phyloP scores from a whole-genome alignment of 371 early-diverging fungal genomes.

The Actinomortierella wolfii region DNA sequence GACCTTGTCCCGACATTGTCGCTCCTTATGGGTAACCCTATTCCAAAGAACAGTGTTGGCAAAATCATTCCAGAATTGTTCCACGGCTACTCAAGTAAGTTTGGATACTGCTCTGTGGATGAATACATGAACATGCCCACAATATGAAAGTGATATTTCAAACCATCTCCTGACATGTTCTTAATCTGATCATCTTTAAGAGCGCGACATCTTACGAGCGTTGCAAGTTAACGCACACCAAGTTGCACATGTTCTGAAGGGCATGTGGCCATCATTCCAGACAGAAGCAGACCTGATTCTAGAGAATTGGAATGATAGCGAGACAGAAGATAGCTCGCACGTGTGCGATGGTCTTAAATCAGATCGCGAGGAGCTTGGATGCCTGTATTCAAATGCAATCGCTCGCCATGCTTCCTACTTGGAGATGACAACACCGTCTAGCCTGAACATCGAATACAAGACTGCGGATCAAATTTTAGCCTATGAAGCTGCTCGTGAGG shows the following conservation, averaged over 20 bases:
- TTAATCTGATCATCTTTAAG: constrained; percentile 30
- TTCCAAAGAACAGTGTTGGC: constrained; percentile 92
- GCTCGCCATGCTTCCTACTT: constrained; percentile 24
- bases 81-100: constrained; percentile 18
- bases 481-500: constrained; percentile 10
- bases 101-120: not conserved
- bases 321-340: constrained; percentile 1
- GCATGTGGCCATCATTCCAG: constrained; percentile 45
- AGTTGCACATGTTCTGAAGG: constrained; percentile 52
- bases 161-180: too few species aligned
- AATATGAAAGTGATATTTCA: too few species aligned
- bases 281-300: constrained; percentile 13
- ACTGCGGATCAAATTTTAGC: not conserved
- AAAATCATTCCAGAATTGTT: constrained; percentile 74
- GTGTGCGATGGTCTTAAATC: constrained; percentile 2
- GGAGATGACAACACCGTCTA: constrained; percentile 4
- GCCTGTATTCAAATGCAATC: constrained; percentile 25
- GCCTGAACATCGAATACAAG: not conserved
- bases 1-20: constrained; percentile 90
- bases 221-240: constrained; percentile 69
- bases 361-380: constrained; percentile 22
- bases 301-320: constrained; percentile 9
- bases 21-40: constrained; percentile 82
- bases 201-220: constrained; percentile 51
- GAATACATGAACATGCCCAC: too few species aligned